These are phyloP conservation scores for Rhytidiadelphus loreus DNA, from an alignment of 225 moss, liverwort and hornwort species.

Conservation along the genomic window DNA sequence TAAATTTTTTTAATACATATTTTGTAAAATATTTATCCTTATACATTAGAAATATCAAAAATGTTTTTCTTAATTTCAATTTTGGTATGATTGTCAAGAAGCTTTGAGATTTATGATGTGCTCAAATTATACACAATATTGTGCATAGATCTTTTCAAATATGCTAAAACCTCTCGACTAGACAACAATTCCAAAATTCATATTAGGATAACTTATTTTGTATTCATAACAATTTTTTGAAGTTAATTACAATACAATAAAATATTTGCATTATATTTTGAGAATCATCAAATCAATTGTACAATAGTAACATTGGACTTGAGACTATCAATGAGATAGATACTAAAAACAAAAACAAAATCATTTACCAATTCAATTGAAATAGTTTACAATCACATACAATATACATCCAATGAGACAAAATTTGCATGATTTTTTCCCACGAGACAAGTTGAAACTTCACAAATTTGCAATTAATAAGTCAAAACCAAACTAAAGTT, in stretches of 20 bases:
- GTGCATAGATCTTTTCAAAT: neutral
- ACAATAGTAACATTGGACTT: no score
- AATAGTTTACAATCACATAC: neutral
- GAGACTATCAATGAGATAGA: neutral
- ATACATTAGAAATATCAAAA: neutral
- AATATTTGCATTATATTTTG: neutral
- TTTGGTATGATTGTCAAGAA: neutral
- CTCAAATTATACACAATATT: neutral
- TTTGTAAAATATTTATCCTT: neutral
- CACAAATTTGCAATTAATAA: neutral
- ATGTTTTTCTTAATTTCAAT: neutral
- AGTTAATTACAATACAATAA: fast-evolving
- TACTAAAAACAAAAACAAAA: neutral
- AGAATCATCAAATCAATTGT: neutral
- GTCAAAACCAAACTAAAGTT: neutral
- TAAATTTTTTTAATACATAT: neutral
- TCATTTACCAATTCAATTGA: neutral
- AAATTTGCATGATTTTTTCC: neutral
- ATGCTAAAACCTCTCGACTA: neutral
- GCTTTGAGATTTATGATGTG: neutral
- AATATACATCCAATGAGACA: neutral
- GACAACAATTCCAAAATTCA: neutral
- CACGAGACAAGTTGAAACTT: fast-evolving
- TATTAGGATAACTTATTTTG: neutral
- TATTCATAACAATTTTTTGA: no score